Conservation (phyloP, 2,329 filamentous ascomycete species). For the Neoscytalidium dimidiatum region DNA sequence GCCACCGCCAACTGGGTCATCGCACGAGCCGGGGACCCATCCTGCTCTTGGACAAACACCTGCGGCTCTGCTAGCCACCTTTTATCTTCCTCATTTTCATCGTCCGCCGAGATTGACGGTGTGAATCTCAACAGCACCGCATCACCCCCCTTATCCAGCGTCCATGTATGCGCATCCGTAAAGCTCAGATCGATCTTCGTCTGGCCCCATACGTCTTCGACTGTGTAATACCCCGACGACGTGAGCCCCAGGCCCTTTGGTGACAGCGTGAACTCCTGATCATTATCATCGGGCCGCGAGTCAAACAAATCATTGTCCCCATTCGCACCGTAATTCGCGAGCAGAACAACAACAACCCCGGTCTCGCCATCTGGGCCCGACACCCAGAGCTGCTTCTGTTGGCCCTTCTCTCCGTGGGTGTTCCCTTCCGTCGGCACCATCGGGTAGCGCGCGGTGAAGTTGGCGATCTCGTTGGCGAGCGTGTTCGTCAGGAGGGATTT, state of each 20-base stretch:
- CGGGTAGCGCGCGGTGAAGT: conserved; percentile 27
- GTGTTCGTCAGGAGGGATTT: conserved; percentile 24
- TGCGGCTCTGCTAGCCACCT: conserved; percentile 23
- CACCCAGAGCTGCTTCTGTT: conserved; percentile 31
- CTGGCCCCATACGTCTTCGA: not conserved
- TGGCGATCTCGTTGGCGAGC: conserved; percentile 23
- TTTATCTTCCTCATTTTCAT: not conserved
- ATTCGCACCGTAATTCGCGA: conserved; percentile 30
- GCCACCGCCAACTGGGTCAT: too few relatives aligned
- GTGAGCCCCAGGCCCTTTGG: not conserved
- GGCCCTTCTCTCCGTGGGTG: conserved; percentile 25
- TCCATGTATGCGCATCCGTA: not conserved
- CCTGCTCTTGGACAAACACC: not conserved
- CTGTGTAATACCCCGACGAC: not conserved
- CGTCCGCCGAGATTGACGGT: not conserved
- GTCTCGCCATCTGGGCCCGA: conserved; percentile 24
- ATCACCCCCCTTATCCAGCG: not conserved
- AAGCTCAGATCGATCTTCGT: not conserved
- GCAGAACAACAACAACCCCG: conserved; percentile 26
- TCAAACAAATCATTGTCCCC: not conserved
- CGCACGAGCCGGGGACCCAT: too few relatives aligned
- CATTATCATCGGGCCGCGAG: not conserved
- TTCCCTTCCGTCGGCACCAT: conserved; percentile 27
- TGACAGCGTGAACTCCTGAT: not conserved
- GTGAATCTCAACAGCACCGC: not conserved